Evolutionary conservation across 176 grass and related monocot genomes (phyloP).

Genomic region (Hordeum marinum): DNA sequence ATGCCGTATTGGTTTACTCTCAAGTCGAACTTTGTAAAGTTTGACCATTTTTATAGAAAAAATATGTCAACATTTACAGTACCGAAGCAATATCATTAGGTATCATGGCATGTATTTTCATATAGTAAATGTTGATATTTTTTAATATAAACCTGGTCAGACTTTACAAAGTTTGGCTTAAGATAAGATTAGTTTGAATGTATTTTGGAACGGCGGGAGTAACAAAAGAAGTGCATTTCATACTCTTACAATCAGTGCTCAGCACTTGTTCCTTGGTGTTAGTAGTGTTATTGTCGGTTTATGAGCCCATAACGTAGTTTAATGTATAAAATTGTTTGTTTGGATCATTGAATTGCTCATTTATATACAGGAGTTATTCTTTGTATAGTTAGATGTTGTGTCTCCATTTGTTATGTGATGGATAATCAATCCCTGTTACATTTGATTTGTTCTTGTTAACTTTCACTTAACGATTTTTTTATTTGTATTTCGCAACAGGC

Average conservation of each 20-base stretch:
- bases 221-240: background rate
- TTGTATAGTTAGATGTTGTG: slow-evolving; percentile 20
- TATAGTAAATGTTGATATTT: background rate
- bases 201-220: background rate
- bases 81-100: background rate
- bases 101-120: background rate
- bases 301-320: background rate
- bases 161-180: background rate
- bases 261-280: background rate
- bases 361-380: background rate
- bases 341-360: background rate
- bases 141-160: background rate
- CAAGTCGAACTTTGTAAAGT: background rate
- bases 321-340: background rate
- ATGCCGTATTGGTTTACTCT: background rate
- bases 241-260: background rate
- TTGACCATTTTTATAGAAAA: background rate
- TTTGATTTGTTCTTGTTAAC: background rate
- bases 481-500: slow-evolving; percentile 47
- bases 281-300: background rate
- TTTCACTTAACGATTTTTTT: slow-evolving; percentile 21
- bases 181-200: background rate
- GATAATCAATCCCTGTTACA: slow-evolving; percentile 10
- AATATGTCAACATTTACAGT: background rate
- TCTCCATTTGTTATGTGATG: background rate